Base-by-base conservation (phyloP, 129 eudicot genomes). In the Saposhnikovia divaricata region DNA sequence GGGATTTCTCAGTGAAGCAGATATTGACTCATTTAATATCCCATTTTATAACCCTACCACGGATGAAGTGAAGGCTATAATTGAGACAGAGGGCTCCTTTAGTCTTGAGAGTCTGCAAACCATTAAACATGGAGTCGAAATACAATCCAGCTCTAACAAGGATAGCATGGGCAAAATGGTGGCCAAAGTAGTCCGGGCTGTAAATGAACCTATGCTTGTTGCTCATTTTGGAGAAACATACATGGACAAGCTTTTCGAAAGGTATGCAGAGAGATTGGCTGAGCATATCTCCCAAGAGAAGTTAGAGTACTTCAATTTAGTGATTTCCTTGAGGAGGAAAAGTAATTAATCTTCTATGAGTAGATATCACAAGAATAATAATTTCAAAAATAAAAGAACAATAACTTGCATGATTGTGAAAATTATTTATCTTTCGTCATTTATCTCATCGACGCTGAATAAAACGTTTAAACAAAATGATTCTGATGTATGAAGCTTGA, bases 1-100 rank as follows among this genome's bases (percentile, higher is more conserved):
- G 89, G 87, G 89, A 10, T 51, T 80, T 28, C 39, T 86, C 10
- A 77, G 71, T 23, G 65, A 81, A 69, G 85, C 69, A 11, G 46
- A 77, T 78, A 12, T 28, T 81, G 21, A 72, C 78, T 0, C 21
- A 37, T 86, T 74, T 31, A 86, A 84, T 45, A 19, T 81, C 37
- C 87, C 87, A 4, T n/a, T 61, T 5, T 86, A 83, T 65, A 15
- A 50, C 3, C 79, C 89, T 2, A 61, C 77, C 53, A 9, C 12
- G 18, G 72, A 81, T 65, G 89, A 86, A 86, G 48, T 84, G 0
- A 80, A 74, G 65, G 28, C 53, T 1, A 27, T 81, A 38, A 39
- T 84, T 21, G 16, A 65, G 23, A 44, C 23, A 14, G 81, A 86
- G 39, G 84, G 76, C 5, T 86, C 85, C 39, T 86, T 86, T 61